Base-by-base conservation (phyloP, 768 basidiomycete genomes). In the Hemileccinum impolitum region DNA sequence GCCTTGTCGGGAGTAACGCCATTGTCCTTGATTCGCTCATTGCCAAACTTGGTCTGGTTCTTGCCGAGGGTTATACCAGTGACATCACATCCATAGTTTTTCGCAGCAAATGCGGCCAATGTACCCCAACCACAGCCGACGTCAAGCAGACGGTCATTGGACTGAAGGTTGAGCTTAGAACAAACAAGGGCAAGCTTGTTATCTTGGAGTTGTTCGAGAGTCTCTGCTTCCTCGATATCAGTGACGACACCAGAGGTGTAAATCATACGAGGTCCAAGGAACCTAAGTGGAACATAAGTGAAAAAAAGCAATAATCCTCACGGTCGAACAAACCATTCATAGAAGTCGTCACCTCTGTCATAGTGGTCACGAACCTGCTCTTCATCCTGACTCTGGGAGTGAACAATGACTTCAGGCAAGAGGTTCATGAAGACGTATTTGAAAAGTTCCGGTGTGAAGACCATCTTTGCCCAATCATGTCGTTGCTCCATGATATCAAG, bases 81-180 rank as follows among this genome's bases (percentile, higher is more conserved):
- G 42, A 86, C 92, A 63, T 97, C 94, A 55, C 90, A 94, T n/a
- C 76, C 88, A 65, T 86, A 98, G 75, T 99, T 99, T 75, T 97
- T 98, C 28, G 91, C 88, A 38, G 96, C 96, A 60, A 93, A 95
- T 1, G 95, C 86, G 35, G 83, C 81, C 47, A 99, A 83, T 0
- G 96, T 96, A 23, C 95, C 96, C 96, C 96, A 99, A 38, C 96
- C 96, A 59, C 90, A 93, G 11, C 90, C 90, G 49, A 92, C 84
- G 54, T 93, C 90, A 15, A 93, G 81, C 2, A 91, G 73, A 48
- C 78, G 82, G 71, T 99, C 96, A 0, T 75, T 78, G n/a, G 90
- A 81, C 60, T 95, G 75, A 25, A 99, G 80, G 67, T 88, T 78
- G 47, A 99, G 82, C 70, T 98, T 99, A 61, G 85, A 89, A 72